These are phyloP conservation scores for Delphinella strobiligena DNA, from an alignment of 2,329 filamentous ascomycete species.

Conservation along the genomic window DNA sequence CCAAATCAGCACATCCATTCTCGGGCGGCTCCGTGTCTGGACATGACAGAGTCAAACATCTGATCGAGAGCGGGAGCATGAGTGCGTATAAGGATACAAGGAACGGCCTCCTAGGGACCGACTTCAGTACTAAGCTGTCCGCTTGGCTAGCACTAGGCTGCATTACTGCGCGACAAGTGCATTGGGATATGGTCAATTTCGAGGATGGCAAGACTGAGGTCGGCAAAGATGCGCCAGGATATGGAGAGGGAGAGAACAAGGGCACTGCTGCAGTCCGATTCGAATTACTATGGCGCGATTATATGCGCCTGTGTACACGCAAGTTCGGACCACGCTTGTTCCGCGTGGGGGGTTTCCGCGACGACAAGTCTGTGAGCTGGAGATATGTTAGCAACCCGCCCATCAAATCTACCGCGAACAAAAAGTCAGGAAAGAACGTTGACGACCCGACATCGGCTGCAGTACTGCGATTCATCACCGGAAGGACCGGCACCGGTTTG, in stretches of 20 bases:
- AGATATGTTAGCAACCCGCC: slow-evolving; percentile 23
- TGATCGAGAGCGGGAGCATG: slow-evolving; percentile 50
- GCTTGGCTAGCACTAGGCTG: slow-evolving; percentile 61
- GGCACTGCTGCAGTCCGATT: slow-evolving; percentile 59
- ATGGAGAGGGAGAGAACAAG: slow-evolving; percentile 57
- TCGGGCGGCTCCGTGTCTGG: slow-evolving; percentile 53
- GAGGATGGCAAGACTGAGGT: slow-evolving; percentile 47
- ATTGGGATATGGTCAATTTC: slow-evolving; percentile 53
- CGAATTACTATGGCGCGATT: slow-evolving; percentile 68
- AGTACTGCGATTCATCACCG: slow-evolving; percentile 49
- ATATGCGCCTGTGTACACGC: slow-evolving; percentile 62
- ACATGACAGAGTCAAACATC: slow-evolving; percentile 44
- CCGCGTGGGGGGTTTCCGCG: slow-evolving; percentile 49
- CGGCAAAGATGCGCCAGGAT: slow-evolving; percentile 35
- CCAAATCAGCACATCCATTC: slow-evolving; percentile 53
- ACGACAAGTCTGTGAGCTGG: slow-evolving; percentile 23
- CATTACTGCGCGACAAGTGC: slow-evolving; percentile 60
- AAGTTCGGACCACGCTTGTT: slow-evolving; percentile 60
- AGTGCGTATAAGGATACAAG: slow-evolving; percentile 56
- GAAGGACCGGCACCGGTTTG: slow-evolving; percentile 61
- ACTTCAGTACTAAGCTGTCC: slow-evolving; percentile 67
- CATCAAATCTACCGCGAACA: slow-evolving; percentile 19
- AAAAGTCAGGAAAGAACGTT: slow-evolving; percentile 34
- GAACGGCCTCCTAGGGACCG: slow-evolving; percentile 56
- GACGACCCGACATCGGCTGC: slow-evolving; percentile 22